These are phyloP conservation scores for Scleroderma bovista DNA, from an alignment of 768 basidiomycete genomes.

Conservation along the genomic window DNA sequence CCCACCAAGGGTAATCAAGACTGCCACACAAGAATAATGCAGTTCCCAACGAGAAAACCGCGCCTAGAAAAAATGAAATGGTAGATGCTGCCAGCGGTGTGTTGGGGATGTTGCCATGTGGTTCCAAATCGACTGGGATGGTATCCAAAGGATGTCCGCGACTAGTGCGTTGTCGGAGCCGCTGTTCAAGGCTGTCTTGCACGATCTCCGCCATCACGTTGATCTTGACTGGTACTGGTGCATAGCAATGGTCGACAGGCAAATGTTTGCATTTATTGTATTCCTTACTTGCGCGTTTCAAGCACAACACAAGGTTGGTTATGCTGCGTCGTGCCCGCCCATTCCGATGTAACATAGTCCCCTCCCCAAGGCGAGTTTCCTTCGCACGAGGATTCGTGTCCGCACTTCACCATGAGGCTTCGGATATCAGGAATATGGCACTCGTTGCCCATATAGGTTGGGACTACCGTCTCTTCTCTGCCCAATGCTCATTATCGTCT, in stretches of 20 bases:
- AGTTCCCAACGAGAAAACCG: slow-evolving; percentile 53
- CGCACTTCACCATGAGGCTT: slow-evolving; percentile 26
- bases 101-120: slow-evolving; percentile 70
- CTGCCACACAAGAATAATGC: slow-evolving; percentile 46
- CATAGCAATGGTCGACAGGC: no score
- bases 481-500: slow-evolving; percentile 6
- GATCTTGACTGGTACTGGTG: no score
- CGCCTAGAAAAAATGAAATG: slow-evolving; percentile 86
- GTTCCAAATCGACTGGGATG: slow-evolving; percentile 36
- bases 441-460: slow-evolving; percentile 86
- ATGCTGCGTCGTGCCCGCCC: slow-evolving; percentile 16
- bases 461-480: slow-evolving; percentile 12
- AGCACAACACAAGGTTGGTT: neutral
- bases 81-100: slow-evolving; percentile 75
- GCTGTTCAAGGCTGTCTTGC: slow-evolving; percentile 35
- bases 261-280: neutral
- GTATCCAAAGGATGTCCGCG: slow-evolving; percentile 46
- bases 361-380: neutral
- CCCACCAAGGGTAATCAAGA: slow-evolving; percentile 47
- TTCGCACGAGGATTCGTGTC: slow-evolving; percentile 19
- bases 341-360: slow-evolving; percentile 9
- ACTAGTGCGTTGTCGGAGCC: slow-evolving; percentile 37
- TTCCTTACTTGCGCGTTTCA: no score
- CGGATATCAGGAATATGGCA: slow-evolving; percentile 67
- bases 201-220: neutral